These are phyloP conservation scores for Chlamydomonas reinhardtii DNA, from an alignment of 163 green algal species.

Conservation along the genomic window DNA sequence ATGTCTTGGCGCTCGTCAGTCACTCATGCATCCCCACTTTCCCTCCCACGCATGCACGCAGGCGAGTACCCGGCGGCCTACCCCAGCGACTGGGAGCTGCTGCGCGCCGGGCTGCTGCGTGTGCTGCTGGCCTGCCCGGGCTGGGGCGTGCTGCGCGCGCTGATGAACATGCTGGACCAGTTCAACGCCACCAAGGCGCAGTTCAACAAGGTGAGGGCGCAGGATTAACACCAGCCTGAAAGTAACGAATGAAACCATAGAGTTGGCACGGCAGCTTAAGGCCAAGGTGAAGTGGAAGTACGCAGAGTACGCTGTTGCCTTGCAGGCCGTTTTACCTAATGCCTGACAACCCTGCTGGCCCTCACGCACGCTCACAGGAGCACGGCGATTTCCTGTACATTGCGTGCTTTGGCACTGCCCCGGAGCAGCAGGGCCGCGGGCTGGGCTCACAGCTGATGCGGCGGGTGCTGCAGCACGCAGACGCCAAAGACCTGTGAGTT, in stretches of 20 bases:
- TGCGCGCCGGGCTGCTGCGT: not conserved
- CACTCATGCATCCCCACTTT: too few relatives aligned
- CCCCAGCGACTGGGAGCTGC: not conserved
- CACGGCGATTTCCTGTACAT: slow-evolving; percentile 38
- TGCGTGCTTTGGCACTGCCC: slow-evolving; percentile 14
- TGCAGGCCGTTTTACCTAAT: too few relatives aligned
- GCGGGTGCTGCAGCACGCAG: slow-evolving; percentile 1
- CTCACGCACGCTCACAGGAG: not conserved
- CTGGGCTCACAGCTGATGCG: slow-evolving; percentile 15
- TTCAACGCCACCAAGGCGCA: not conserved
- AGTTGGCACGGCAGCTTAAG: too few relatives aligned
- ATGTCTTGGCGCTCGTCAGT: too few relatives aligned
- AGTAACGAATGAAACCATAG: too few relatives aligned
- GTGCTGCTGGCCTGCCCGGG: not conserved
- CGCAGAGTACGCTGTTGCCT: too few relatives aligned
- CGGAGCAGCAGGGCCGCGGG: slow-evolving; percentile 9
- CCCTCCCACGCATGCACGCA: not conserved
- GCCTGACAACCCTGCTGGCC: too few relatives aligned
- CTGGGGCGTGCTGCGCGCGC: not conserved
- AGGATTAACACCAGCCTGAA: too few relatives aligned
- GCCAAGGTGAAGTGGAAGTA: too few relatives aligned
- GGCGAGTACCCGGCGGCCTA: slow-evolving; percentile 10
- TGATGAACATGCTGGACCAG: not conserved
- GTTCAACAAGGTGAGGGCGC: slow-evolving; percentile 1
- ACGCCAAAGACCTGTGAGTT: slow-evolving; percentile 8